Percentiles rank a stretch among this genome's conserved stretches.
Conservation (phyloP, 1,139 yeast species). For the Pichia sorboxylosa region DNA sequence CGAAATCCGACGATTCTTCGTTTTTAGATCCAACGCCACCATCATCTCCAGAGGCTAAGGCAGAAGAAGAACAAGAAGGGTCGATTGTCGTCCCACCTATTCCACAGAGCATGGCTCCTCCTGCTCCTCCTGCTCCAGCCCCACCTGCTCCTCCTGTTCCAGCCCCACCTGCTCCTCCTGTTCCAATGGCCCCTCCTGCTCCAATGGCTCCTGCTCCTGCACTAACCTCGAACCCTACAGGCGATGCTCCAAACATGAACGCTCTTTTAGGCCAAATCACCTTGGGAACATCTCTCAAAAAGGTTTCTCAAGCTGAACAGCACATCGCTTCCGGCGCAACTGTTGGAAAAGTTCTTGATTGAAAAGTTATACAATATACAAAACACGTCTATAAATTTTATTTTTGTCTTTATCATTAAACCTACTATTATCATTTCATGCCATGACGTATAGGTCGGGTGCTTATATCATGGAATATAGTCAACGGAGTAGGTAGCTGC, state of each 20-base stretch:
- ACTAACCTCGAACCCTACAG: slow-evolving; percentile 12
- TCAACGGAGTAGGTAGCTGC: too few relatives aligned
- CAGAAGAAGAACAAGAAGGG: too few relatives aligned
- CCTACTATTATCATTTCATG: too few relatives aligned
- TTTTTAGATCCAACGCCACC: slow-evolving; percentile 13
- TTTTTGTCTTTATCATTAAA: too few relatives aligned
- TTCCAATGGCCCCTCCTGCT: slow-evolving; percentile 14
- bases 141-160: slow-evolving; percentile 20
- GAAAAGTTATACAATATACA: too few relatives aligned
- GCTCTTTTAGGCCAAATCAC: slow-evolving; percentile 39
- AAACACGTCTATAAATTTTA: too few relatives aligned
- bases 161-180: slow-evolving; percentile 16
- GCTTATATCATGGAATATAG: too few relatives aligned
- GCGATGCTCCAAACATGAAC: slow-evolving; percentile 16
- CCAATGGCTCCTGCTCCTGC: slow-evolving; percentile 14
- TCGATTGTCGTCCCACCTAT: slow-evolving; percentile 11
- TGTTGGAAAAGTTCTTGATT: slow-evolving; percentile 35
- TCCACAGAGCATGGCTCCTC: slow-evolving; percentile 11
- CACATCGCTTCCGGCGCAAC: slow-evolving; percentile 34
- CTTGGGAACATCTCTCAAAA: slow-evolving; percentile 36
- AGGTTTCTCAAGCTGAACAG: slow-evolving; percentile 36
- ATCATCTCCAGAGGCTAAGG: slow-evolving; percentile 12
- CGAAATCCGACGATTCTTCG: slow-evolving; percentile 13
- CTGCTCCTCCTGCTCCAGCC: slow-evolving; percentile 7
- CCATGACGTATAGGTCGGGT: too few relatives aligned